These are phyloP conservation scores for Biscogniauxia mediterranea DNA, from an alignment of 2,329 filamentous ascomycete species.

Conservation along the genomic window DNA sequence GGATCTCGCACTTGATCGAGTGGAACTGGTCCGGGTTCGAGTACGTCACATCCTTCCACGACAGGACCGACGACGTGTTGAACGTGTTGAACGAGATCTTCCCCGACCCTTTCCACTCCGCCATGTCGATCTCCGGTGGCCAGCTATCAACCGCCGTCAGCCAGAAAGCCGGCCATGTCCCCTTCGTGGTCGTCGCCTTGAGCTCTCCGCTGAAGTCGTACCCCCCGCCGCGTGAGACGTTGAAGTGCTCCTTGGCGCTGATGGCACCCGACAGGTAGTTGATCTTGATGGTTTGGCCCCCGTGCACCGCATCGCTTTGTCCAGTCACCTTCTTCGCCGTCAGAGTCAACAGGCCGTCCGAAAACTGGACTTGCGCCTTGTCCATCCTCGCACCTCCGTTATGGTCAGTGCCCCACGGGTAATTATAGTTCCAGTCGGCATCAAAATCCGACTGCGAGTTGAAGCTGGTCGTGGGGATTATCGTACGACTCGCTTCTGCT, in stretches of 20 bases:
- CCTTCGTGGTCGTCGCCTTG: conserved; percentile 38
- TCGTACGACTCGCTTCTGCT: conserved; percentile 31
- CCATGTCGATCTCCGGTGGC: conserved; percentile 60
- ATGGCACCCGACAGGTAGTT: conserved; percentile 51
- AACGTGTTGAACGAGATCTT: conserved; percentile 55
- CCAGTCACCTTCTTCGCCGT: conserved; percentile 45
- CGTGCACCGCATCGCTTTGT: conserved; percentile 37
- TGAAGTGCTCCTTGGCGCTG: conserved; percentile 40
- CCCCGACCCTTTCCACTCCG: conserved; percentile 59
- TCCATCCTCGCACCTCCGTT: conserved; percentile 58
- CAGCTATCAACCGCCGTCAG: conserved; percentile 52
- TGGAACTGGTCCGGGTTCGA: conserved; percentile 46
- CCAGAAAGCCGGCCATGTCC: conserved; percentile 61
- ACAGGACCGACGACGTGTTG: conserved; percentile 41
- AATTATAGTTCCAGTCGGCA: conserved; percentile 49
- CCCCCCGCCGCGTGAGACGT: conserved; percentile 36
- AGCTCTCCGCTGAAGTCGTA: conserved; percentile 43
- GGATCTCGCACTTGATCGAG: conserved; percentile 48
- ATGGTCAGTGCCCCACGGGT: conserved; percentile 58
- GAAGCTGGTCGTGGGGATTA: conserved; percentile 41
- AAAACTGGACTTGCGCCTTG: conserved; percentile 42
- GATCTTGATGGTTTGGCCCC: conserved; percentile 42
- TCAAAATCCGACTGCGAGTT: conserved; percentile 39
- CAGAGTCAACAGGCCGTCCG: conserved; percentile 42
- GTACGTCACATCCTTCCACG: conserved; percentile 48